Evolutionary conservation across 2,329 filamentous ascomycete species (phyloP).

Genomic region (Cytospora mali): DNA sequence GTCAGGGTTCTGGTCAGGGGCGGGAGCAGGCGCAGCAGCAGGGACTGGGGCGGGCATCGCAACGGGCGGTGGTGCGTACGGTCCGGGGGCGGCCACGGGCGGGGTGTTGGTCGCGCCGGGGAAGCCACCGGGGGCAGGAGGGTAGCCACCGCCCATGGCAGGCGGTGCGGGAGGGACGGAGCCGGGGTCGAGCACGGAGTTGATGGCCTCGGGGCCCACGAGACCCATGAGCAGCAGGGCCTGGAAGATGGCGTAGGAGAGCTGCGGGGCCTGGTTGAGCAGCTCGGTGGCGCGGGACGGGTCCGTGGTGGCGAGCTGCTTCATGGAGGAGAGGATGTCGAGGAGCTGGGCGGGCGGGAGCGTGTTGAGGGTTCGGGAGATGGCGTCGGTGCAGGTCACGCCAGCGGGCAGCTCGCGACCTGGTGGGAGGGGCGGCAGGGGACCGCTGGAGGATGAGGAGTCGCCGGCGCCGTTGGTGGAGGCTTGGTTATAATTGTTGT

Average conservation of each 20-base stretch:
- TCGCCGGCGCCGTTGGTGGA: slow-evolving; percentile 39
- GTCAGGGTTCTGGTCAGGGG: slow-evolving; percentile 59
- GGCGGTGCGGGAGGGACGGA: slow-evolving; percentile 41
- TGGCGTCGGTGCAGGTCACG: slow-evolving; percentile 83
- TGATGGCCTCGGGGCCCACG: slow-evolving; percentile 81
- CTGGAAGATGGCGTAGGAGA: slow-evolving; percentile 94
- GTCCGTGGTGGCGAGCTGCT: slow-evolving; percentile 79
- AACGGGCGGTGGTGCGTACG: slow-evolving; percentile 49
- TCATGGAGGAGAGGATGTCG: slow-evolving; percentile 94
- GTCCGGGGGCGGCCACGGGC: slow-evolving; percentile 45
- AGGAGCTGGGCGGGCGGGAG: slow-evolving; percentile 87
- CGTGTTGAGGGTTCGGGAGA: slow-evolving; percentile 86
- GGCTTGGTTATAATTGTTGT: slow-evolving; percentile 25
- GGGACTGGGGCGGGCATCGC: slow-evolving; percentile 37
- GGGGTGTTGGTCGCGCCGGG: slow-evolving; percentile 50
- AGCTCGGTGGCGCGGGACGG: slow-evolving; percentile 84
- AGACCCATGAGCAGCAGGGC: slow-evolving; percentile 90
- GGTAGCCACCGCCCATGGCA: slow-evolving; percentile 39
- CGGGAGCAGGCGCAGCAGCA: slow-evolving; percentile 44
- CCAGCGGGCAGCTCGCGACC: slow-evolving; percentile 84
- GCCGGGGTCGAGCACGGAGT: slow-evolving; percentile 72
- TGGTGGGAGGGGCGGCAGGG: slow-evolving; percentile 77
- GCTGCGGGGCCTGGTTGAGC: slow-evolving; percentile 84
- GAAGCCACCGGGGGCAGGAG: slow-evolving; percentile 41
- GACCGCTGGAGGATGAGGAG: slow-evolving; percentile 39